Base-by-base conservation (phyloP, 768 basidiomycete genomes). In the Lactarius hengduanensis region DNA sequence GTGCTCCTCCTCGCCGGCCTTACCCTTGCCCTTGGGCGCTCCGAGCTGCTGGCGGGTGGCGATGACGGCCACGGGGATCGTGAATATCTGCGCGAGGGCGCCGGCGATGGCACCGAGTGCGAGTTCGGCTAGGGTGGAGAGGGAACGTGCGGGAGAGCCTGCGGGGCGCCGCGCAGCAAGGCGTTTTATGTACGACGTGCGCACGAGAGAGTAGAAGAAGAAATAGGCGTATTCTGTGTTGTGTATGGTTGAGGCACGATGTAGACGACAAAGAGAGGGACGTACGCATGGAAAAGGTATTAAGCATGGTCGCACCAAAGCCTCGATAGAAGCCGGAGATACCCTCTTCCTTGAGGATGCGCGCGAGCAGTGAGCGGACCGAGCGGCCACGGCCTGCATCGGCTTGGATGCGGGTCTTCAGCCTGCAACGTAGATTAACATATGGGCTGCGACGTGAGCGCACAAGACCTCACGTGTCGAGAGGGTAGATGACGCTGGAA, bases 31-130 rank as follows among this genome's bases (percentile, higher is more conserved):
- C 20, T 62, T 53, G 38, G 80, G 76, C 16, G 80, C 81, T 53
- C 91, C 91, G 59, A 98, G 85, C 78, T 99, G 97, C 77, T 99
- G 97, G 16, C 97, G 86, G 4, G 96, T 98, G 18, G 97, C 97
- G 73, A 99, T 97, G 59, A 98, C 96, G 8, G 94, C 86, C 16
- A 98, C 96, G 11, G 97, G 97, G 71, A 98, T 97, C 26, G 97
- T 99, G 79, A 98, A 98, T 64, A 98, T 89, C 76, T 98, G 97
- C 5, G 96, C 96, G 20, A 98, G 85, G 0, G 88, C 96, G 3
- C 96, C 97, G 1, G 97, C 97, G 15, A 91, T 72, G 2, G 97
- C 97, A 13, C 97, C 96, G 20, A 99, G 82, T 22, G 90, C 74
- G 4, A 99, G 83, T 75, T 99, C 97, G 34, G 87, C 86, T 3